Evolutionary conservation across 495 filamentous ascomycete species (phyloP), one percentile per base, ranked within the genome.

Genomic region (Lentithecium fluviatile): DNA sequence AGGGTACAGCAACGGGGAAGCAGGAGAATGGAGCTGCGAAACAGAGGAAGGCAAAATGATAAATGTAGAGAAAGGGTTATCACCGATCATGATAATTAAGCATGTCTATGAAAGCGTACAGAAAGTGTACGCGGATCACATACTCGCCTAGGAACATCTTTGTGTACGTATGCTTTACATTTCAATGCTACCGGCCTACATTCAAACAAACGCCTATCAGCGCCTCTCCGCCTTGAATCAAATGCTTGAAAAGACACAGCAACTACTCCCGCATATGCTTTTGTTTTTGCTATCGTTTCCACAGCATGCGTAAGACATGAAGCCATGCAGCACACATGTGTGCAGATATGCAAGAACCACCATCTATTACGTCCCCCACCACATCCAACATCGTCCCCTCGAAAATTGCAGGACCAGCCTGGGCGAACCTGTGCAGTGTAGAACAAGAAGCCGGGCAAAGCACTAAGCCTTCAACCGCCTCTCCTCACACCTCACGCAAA

Each of bases 401-500:
- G 15, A 20, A 6, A 15, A 15, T 43, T 20, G 15, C 13, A 43
- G 19, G 40, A 43, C 40, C 40, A 43, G 40, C 40, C 40, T 43
- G 40, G 15, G 13, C 40, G 29, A 32, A 32, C 29, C 3, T 32
- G 10, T 3, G 10, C 29, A 32, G 10, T 32, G 10, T 10, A 32
- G 29, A 43, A 13, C 6, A 43, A 20, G 13, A 15, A 15, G 15
- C 13, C 3, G 3, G 3, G 13, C 40, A 15, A 43, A 15, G 19
- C 40, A 20, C 13, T 45, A 76, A 42, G 82, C 81, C 68, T 88
- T 88, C 56, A 88, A 71, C 64, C 85, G 78, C 49, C 80, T 78
- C 66, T 82, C 82, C 69, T 88, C 85, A 56, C 85, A 88, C 60
- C 71, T 70, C 48, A 87, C 82, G 72, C 85, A 88, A 19, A 87